A percentile compares a stretch with the other conserved stretches of the same genome.
These are phyloP conservation scores for Metschnikowia gelsemii DNA, from an alignment of 805 yeast species.

Conservation along the genomic window DNA sequence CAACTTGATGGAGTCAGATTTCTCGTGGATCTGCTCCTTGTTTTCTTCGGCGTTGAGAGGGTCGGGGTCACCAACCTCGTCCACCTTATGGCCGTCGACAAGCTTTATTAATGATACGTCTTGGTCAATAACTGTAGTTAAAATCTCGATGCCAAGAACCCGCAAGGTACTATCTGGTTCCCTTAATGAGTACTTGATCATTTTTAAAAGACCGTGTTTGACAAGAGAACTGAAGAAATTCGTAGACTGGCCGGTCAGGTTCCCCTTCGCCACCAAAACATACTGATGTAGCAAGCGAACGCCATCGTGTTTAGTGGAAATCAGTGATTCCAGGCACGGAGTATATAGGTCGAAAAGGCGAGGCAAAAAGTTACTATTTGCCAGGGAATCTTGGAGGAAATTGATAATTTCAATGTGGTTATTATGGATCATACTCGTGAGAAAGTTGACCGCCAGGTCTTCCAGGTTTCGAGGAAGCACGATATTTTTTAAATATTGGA, in stretches of 20 bases:
- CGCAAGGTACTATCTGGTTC: conserved; percentile 50
- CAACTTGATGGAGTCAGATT: conserved; percentile 25
- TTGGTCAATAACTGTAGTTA: conserved; percentile 79
- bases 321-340: conserved; percentile 2
- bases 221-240: conserved; percentile 65
- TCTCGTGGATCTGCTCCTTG: conserved; percentile 19
- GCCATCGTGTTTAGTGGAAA: conserved; percentile 54
- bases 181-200: conserved; percentile 69
- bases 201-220: conserved; percentile 64
- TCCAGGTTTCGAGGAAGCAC: conserved; percentile 80
- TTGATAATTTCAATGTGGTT: conserved; percentile 69
- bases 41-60: conserved; percentile 3
- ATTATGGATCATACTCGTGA: conserved; percentile 63
- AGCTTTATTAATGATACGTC: conserved; percentile 63
- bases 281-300: conserved; percentile 79
- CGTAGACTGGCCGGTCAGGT: conserved; percentile 59
- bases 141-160: conserved; percentile 74
- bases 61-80: conserved; percentile 18
- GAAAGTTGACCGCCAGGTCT: conserved; percentile 68
- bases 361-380: conserved; percentile 46
- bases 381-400: conserved; percentile 50
- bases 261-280: conserved; percentile 66
- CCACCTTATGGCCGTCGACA: conserved; percentile 26
- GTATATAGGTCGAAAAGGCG: conserved; percentile 60
- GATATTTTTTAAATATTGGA: conserved; percentile 83